A percentile compares a stretch with the other conserved stretches of the same genome.
Evolutionary conservation across 2,329 filamentous ascomycete species (phyloP).

Genomic region (Claviceps purpurea): DNA sequence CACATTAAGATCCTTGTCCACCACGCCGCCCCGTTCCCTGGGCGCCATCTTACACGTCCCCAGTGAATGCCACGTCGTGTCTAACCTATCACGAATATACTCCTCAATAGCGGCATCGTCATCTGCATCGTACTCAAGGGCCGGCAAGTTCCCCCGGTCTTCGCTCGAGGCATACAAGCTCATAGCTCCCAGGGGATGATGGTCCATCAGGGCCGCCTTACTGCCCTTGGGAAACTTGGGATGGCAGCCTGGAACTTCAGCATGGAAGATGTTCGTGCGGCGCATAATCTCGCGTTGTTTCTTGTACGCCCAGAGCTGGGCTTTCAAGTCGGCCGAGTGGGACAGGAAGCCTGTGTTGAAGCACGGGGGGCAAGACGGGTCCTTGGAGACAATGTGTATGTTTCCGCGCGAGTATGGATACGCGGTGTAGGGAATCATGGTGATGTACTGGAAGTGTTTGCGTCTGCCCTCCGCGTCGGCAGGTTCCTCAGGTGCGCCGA

Average conservation of each 20-base stretch:
- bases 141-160: conserved; percentile 13
- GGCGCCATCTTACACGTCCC: conserved; percentile 39
- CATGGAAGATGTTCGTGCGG: conserved; percentile 36
- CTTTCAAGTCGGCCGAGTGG: conserved; percentile 39
- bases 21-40: conserved; percentile 29
- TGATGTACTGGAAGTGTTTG: conserved; percentile 31
- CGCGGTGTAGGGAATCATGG: conserved; percentile 36
- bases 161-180: conserved; percentile 9
- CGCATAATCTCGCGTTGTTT: conserved; percentile 45
- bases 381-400: conserved; percentile 41
- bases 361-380: conserved; percentile 29
- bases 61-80: conserved; percentile 32
- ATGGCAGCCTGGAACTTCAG: conserved; percentile 27
- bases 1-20: conserved; percentile 27
- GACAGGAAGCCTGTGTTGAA: conserved; percentile 41
- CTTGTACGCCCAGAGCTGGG: conserved; percentile 51
- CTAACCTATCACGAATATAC: conserved; percentile 23
- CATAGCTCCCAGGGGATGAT: conserved; percentile 8
- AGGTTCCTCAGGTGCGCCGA: conserved; percentile 1
- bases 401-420: conserved; percentile 49
- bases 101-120: conserved; percentile 35
- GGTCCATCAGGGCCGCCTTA: conserved; percentile 20
- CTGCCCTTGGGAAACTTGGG: conserved; percentile 29
- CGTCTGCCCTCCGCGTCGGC: conserved; percentile 1
- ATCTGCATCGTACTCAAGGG: conserved; percentile 32